Percentiles rank a stretch among this genome's conserved stretches.
phyloP scores from a whole-genome alignment of 257 asterid genomes.

The Solanum ossicruentum region DNA sequence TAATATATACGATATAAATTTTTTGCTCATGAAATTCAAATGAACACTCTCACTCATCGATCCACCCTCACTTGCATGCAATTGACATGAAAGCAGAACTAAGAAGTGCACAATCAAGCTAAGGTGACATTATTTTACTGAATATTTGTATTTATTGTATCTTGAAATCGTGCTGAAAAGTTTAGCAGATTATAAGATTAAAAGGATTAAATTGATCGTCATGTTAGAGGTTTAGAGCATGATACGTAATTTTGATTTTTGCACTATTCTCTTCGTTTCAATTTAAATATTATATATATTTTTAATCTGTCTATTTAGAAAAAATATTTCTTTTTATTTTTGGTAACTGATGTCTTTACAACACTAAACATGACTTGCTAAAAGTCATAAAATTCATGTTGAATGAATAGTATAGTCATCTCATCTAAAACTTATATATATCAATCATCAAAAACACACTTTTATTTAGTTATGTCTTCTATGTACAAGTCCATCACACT shows the following conservation, averaged over 20 bases:
- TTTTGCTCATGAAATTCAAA: background rate
- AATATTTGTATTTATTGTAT: too few relatives aligned
- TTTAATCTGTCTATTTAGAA: background rate
- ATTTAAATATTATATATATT: too few relatives aligned
- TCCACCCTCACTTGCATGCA: background rate
- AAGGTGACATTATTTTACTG: background rate
- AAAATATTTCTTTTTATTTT: too few relatives aligned
- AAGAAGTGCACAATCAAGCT: background rate
- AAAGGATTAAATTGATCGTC: background rate
- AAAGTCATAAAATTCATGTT: background rate
- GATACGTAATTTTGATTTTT: background rate
- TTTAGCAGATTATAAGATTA: background rate
- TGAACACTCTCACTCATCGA: background rate
- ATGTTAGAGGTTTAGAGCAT: background rate
- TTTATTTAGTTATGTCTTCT: background rate
- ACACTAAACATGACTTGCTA: background rate
- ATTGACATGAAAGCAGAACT: background rate
- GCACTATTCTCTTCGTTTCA: background rate
- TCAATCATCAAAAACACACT: accelerated
- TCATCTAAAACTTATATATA: background rate
- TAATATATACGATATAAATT: too few relatives aligned
- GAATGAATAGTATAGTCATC: background rate
- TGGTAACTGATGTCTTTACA: background rate
- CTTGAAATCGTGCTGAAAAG: background rate
- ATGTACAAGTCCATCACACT: background rate